Evolutionary conservation across 73 alveolate genomes (phyloP).

Genomic region (Tetrahymena thermophila): DNA sequence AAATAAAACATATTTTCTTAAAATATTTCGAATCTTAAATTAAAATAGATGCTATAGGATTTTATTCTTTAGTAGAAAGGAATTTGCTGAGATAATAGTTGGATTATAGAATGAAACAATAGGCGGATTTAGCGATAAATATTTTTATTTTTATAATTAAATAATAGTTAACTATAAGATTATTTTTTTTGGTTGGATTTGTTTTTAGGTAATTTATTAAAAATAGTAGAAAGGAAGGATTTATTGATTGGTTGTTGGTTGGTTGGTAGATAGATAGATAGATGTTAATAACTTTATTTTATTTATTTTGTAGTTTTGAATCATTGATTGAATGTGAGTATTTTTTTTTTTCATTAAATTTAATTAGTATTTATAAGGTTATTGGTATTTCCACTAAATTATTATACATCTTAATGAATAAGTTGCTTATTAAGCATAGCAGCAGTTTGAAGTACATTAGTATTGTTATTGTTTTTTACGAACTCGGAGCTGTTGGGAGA

Average conservation of each 20-base stretch:
- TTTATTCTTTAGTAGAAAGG: not conserved
- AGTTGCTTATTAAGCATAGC: not conserved
- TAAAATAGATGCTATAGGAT: not conserved
- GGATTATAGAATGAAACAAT: not conserved
- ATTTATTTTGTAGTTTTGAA: not conserved
- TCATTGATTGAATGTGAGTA: not conserved
- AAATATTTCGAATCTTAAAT: not conserved
- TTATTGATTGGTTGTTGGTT: not conserved
- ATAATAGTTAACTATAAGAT: not conserved
- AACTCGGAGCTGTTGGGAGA: not conserved
- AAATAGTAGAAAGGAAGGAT: not conserved
- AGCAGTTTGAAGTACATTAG: not conserved
- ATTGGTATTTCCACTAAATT: not conserved
- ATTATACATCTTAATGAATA: not conserved
- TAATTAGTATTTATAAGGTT: not conserved
- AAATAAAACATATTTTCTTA: not conserved
- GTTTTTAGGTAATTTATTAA: not conserved
- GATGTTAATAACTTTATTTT: too few species aligned
- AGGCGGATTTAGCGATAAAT: not conserved
- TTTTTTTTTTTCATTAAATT: not conserved
- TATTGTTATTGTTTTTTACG: not conserved
- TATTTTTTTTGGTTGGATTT: too few species aligned
- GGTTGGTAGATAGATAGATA: not conserved
- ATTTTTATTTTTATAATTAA: too few species aligned
- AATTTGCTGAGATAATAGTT: not conserved